Evolutionary conservation across 1,284 basidiomycete species (phyloP), one percentile per base, ranked within the genome.

Genomic region (Volvariella volvacea): DNA sequence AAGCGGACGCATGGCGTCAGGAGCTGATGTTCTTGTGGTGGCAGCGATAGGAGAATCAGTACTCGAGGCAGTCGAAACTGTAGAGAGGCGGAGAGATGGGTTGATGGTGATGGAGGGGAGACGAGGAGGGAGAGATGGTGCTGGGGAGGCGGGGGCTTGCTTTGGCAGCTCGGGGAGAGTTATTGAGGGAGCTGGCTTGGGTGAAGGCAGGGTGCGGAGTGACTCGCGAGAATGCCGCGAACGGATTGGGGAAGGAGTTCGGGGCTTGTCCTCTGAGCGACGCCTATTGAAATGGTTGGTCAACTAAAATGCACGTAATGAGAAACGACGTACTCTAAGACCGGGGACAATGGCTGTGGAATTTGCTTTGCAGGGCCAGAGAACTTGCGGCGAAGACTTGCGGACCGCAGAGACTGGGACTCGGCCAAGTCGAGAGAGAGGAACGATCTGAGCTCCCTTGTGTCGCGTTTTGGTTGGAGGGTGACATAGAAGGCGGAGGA

Each of bases 371-470:
- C n/a, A n/a, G n/a, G 6, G 34, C n/a, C 34, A 36, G 34, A 16
- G 47, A 54, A 37, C 50, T 59, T 73, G 48, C 69, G 65, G 39
- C 63, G 64, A 30, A 72, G 61, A 44, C 67, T 68, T 44, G 67
- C 68, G 1, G 70, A 65, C 25, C 68, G 66, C 48, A 68, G 57
- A 1, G 69, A 71, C 49, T 66, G 65, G 34, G 68, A 69, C 57
- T 80, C 78, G 37, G 80, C 80, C 7, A 83, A 71, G 55, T 79
- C 77, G 39, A 79, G 67, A 32, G 71, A 78, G 30, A 79, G 64
- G 51, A 80, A 80, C 1, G 78, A 80, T 21, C 73, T 68, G 46
- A 62, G 65, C 50, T 75, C 60, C 41, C 52, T 50, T 7, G 60
- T 50, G 53, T 72, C 66, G 28, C 66, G 61, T 31, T 52, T 54